Evolutionary conservation across 192 early-diverging fungal species (phyloP), one percentile per base, ranked within the genome.

Genomic region (Coemansia sp.): DNA sequence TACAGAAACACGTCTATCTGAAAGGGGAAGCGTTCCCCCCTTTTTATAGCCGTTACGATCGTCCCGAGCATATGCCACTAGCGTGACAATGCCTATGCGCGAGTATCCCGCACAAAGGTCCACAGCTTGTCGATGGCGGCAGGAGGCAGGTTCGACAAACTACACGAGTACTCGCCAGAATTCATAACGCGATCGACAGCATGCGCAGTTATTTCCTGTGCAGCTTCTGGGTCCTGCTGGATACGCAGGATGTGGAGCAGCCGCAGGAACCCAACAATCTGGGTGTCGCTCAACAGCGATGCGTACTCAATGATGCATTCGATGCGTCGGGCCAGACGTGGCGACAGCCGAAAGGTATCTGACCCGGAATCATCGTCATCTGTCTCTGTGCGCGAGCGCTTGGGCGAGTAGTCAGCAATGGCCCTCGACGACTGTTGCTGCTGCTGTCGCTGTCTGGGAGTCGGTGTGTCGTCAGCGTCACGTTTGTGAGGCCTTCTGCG

Each of bases 211-310:
- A 77, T 77, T 13, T 22, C 25, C 4, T 20, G 64, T 7, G 68
- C 68, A 38, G n/a, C 48, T 3, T 71, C 68, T 13, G 74, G 74
- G 50, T 77, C 68, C 62, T 77, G 74, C 65, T 77, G 64, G n/a
- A 77, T 61, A 9, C 74, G 74, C 61, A 77, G 54, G 17, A 36
- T 56, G 54, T 77, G 68, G 61, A 77, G 59, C 44, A 77, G 65
- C 17, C 47, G 56, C 44, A 77, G 58, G 23, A 77, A 77, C 6
- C 29, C 61, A 28, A 78, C 62, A 37, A 72, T 20, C 19, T 58
- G 40, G 6, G 20, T 55, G 33, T 78, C 75, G 30, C 59, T 57
- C 50, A 78, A 40, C 50, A 31, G 10, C 19, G 41, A 30, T 6
- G 64, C 55, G 22, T 52, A 22, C 23, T 61, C 62, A 53, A 65